A percentile compares a stretch with the other conserved stretches of the same genome.
phyloP scores from a whole-genome alignment of 345 rosid species.

The Eucalyptus lansdowneana region DNA sequence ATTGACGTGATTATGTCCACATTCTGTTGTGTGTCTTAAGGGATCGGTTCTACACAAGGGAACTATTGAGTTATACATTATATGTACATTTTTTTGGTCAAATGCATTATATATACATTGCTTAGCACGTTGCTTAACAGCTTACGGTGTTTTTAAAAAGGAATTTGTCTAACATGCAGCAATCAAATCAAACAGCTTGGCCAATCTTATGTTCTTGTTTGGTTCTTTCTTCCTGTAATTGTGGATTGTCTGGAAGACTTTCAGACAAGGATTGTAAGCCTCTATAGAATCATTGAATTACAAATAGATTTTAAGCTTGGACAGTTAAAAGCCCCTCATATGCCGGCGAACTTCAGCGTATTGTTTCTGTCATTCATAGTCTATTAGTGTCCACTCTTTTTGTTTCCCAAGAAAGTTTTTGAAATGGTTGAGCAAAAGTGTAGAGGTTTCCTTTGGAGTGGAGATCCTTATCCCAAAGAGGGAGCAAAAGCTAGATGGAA shows the following conservation, averaged over 20 bases:
- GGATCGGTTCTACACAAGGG: fast-evolving
- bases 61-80: fast-evolving
- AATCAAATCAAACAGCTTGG: neutral
- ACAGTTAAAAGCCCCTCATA: too few species aligned
- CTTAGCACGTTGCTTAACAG: neutral
- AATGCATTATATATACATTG: neutral
- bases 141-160: neutral
- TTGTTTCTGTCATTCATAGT: too few species aligned
- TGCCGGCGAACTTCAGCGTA: too few species aligned
- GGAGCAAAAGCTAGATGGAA: neutral
- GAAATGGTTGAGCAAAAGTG: neutral
- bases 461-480: neutral
- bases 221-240: neutral
- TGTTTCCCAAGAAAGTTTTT: neutral
- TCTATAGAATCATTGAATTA: neutral
- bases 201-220: neutral
- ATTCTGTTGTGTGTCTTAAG: neutral
- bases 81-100: neutral
- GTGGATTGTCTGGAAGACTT: neutral
- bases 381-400: neutral
- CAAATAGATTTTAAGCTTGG: neutral
- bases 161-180: neutral
- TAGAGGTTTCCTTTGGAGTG: neutral
- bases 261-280: neutral
- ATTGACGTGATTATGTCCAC: neutral